Conservation (phyloP, 169 alveolate species). For the Plasmodium fragile region DNA sequence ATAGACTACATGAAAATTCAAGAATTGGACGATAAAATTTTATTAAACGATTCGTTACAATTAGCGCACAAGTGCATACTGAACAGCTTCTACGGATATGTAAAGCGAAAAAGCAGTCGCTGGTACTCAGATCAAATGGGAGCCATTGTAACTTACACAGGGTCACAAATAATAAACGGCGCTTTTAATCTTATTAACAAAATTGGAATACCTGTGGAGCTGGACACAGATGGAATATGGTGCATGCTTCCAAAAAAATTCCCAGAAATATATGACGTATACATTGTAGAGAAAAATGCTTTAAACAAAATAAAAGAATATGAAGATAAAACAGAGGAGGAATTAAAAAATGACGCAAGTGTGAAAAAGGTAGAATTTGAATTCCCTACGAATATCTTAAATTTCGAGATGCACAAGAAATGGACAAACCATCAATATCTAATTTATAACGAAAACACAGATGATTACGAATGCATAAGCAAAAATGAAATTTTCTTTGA, state of each 20-base stretch:
- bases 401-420: conserved; percentile 93
- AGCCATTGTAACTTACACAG: conserved; percentile 98
- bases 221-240: conserved; percentile 99
- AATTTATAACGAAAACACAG: conserved; percentile 82
- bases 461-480: conserved; percentile 85
- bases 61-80: conserved; percentile 99
- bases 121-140: conserved; percentile 99
- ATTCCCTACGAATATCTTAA: conserved; percentile 96
- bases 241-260: conserved; percentile 96
- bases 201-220: conserved; percentile 98
- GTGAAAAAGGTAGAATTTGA: conserved; percentile 82
- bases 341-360: conserved; percentile 32
- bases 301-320: conserved; percentile 33
- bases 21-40: conserved; percentile 92
- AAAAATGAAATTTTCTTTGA: conserved; percentile 98
- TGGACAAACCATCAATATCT: conserved; percentile 97
- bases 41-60: conserved; percentile 96
- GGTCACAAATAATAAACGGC: conserved; percentile 95
- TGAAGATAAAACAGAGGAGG: conserved; percentile 63
- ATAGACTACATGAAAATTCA: conserved; percentile 86
- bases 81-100: conserved; percentile 99
- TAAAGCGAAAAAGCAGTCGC: conserved; percentile 99
- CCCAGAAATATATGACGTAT: conserved; percentile 89
- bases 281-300: conserved; percentile 13
- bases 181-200: conserved; percentile 91